Evolutionary conservation across 768 basidiomycete genomes (phyloP), one percentile per base, ranked within the genome.

Genomic region (Suillus fuscotomentosus): DNA sequence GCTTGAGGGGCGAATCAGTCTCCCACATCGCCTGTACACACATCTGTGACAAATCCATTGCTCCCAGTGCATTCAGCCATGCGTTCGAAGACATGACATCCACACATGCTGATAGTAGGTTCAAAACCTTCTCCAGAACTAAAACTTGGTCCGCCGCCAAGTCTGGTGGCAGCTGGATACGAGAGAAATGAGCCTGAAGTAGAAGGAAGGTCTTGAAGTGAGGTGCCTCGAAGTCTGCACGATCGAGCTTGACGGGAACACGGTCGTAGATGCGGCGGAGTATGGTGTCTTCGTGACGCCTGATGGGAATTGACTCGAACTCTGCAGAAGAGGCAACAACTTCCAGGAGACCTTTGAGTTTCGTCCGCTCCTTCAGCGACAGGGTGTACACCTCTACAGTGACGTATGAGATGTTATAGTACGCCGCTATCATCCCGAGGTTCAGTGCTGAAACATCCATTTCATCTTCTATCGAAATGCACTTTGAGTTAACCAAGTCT

Each of bases 21-120:
- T 99, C 97, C 97, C 97, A 99, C 77, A 97, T 88, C 0, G 92
- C 95, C 75, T 99, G 97, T 5, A 98, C 94, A 76, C 94, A 96
- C 97, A 99, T 99, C 76, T 99, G 97, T 10, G 93, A 93, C 55
- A 99, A 78, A 76, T 99, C 97, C 97, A 99, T 99, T 0, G 96
- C 96, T 39, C 95, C 92, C 27, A 98, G 78, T 0, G 97, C 97
- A 71, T 88, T 96, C 70, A 99, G 77, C 91, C 91, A 97, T 2
- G 92, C 95, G 71, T 97, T 98, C 42, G 94, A 95, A 3, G 94
- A 95, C 94, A 99, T 95, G 63, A 99, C 97, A 72, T 98, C 96
- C 39, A 99, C 95, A 70, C 94, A 97, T 1, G 97, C 97, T 11
- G 94, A 94, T 17, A 97, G 82, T 20, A 97, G 77, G 71, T 95